Base-by-base conservation (phyloP, 83 land plant species). In the Thuja plicata region DNA sequence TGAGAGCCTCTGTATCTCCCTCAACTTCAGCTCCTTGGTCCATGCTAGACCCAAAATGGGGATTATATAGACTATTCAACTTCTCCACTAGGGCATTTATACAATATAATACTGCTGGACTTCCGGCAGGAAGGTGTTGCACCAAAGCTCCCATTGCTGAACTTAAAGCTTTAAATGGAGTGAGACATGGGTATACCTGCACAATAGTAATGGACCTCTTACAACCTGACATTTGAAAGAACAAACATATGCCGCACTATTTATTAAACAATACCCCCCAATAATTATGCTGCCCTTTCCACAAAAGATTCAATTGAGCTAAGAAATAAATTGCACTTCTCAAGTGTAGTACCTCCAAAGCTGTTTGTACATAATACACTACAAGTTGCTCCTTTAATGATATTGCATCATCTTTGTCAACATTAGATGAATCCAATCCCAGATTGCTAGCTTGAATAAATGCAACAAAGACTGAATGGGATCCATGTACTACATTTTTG, bases 61-160 rank as follows among this genome's bases (percentile, higher is more conserved):
- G 43, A 57, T 74, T 74, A 74, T 91, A 92, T 38, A 93, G 91
- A 16, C 85, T 80, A 43, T 54, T 88, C 73, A 90, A 91, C 91
- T 94, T 97, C 60, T 89, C 91, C 40, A 91, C 95, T 77, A 98
- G 94, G 87, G 88, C 84, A 73, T 93, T 88, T 21, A 96, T 90
- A 84, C 97, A 96, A 81, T 92, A 94, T 85, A 93, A 90, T 88
- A 92, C 93, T 34, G 98, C 94, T 85, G 99, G 95, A 91, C 98
- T 94, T 35, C 99, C 99, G 34, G 99, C 94, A 93, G 99, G 99
- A 87, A 97, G 94, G 88, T 94, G 90, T 32, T 92, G 88, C 30
- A 94, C 95, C 84, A 98, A 89, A 80, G 98, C 98, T 43, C 87
- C 96, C 84, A 98, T 94, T 70, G 97, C 99, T 80, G 97, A 93